Conservation (phyloP, 2,329 filamentous ascomycete species). For the Mollisia scopiformis region DNA sequence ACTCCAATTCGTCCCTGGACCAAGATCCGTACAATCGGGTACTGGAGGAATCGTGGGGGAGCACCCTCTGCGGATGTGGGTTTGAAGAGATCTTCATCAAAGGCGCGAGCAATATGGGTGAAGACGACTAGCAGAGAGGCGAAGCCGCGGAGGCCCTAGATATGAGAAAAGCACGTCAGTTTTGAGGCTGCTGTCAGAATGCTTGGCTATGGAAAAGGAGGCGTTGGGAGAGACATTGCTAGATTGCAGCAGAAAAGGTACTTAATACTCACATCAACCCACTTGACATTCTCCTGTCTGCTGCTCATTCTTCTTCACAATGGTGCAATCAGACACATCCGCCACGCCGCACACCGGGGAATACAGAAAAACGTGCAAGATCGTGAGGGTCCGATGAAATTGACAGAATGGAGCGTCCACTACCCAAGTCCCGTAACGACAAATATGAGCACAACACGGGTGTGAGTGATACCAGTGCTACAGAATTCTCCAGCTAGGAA, state of each 20-base stretch:
- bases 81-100: conserved; percentile 52
- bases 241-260: too few relatives aligned
- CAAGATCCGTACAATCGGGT: conserved; percentile 60
- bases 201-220: neutral
- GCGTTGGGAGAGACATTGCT: neutral
- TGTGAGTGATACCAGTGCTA: neutral
- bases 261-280: conserved; percentile 56
- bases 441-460: neutral
- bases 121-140: conserved; percentile 58
- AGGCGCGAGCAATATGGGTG: conserved; percentile 55
- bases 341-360: neutral
- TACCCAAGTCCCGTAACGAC: too few relatives aligned
- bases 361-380: neutral
- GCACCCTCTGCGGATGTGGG: conserved; percentile 47
- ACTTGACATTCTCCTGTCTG: conserved; percentile 54
- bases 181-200: neutral
- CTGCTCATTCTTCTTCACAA: conserved; percentile 25
- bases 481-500: neutral
- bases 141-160: conserved; percentile 57
- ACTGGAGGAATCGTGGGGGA: conserved; percentile 55
- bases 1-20: conserved; percentile 67
- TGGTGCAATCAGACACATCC: neutral
- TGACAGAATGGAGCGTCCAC: neutral
- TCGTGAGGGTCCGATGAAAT: neutral
- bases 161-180: conserved; percentile 15